Percentiles rank a stretch among this genome's conserved stretches.
Evolutionary conservation across 2,329 filamentous ascomycete species (phyloP).

Genomic region (Paecilomyces niveus): DNA sequence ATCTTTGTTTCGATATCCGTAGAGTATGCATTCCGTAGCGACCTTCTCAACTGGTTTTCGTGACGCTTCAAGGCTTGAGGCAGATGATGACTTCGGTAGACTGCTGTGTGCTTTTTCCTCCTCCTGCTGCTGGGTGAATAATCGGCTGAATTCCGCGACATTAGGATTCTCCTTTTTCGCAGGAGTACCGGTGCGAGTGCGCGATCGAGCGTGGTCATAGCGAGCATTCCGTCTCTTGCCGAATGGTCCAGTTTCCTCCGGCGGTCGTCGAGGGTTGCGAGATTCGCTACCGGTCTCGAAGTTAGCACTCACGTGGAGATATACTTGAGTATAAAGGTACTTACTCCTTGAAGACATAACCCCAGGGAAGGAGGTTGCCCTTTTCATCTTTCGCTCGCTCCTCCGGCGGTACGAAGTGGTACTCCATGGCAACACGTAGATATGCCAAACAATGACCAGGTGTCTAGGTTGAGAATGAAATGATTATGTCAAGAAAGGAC

Average conservation of each 20-base stretch:
- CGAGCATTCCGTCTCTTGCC: conserved; percentile 45
- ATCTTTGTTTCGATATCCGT: conserved; percentile 68
- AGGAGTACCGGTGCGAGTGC: conserved; percentile 53
- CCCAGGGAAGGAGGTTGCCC: conserved; percentile 57
- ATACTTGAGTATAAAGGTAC: conserved; percentile 15
- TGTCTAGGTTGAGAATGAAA: neutral
- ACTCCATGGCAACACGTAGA: conserved; percentile 45
- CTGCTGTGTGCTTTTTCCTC: conserved; percentile 30
- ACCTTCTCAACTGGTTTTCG: conserved; percentile 41
- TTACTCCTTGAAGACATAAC: conserved; percentile 55
- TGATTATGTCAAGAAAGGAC: neutral
- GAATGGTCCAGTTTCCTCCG: conserved; percentile 57
- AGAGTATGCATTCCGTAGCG: conserved; percentile 74
- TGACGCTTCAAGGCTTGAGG: conserved; percentile 32
- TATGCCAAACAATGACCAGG: neutral
- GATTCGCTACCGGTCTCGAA: conserved; percentile 29
- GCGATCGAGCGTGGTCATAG: conserved; percentile 38
- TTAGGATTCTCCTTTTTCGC: conserved; percentile 51
- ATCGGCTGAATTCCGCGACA: conserved; percentile 40
- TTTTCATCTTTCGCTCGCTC: conserved; percentile 55
- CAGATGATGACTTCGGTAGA: conserved; percentile 32
- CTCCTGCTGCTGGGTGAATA: conserved; percentile 40
- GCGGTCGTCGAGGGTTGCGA: conserved; percentile 45
- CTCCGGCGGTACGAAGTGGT: conserved; percentile 57
- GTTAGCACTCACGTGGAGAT: conserved; percentile 12